Evolutionary conservation across 805 yeast genomes (phyloP).

Genomic region (Starmerella roubikii): DNA sequence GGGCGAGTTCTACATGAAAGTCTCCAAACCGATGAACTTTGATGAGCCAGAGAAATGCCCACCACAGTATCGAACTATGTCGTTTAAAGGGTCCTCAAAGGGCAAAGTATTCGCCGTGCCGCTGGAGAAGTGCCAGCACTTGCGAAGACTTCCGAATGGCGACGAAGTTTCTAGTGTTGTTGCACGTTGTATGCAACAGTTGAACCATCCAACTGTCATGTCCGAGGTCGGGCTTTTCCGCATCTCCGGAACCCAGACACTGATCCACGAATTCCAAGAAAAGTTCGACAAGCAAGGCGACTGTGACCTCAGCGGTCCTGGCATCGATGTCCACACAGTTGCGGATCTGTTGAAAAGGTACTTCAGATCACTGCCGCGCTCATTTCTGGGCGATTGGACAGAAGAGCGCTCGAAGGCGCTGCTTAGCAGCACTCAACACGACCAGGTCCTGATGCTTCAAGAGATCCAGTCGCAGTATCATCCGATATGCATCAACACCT

Average conservation of each 20-base stretch:
- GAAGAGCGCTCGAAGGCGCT: constrained; percentile 6
- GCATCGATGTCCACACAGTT: constrained; percentile 63
- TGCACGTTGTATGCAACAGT: constrained; percentile 56
- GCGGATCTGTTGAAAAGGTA: constrained; percentile 77
- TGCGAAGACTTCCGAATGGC: constrained; percentile 45
- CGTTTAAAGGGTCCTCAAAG: neutral
- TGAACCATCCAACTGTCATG: constrained; percentile 54
- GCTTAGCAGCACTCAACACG: constrained; percentile 23
- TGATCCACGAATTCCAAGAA: constrained; percentile 51
- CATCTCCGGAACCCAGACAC: constrained; percentile 53
- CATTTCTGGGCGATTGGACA: constrained; percentile 28
- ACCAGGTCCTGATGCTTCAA: constrained; percentile 19
- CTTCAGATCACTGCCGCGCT: constrained; percentile 60
- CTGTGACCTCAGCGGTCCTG: constrained; percentile 13
- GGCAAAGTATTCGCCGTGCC: constrained; percentile 7
- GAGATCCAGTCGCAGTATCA: constrained; percentile 32
- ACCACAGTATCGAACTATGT: too few relatives aligned
- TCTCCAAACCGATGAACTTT: neutral
- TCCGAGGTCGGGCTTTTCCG: constrained; percentile 86
- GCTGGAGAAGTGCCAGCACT: constrained; percentile 27
- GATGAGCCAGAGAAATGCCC: neutral
- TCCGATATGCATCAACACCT: constrained; percentile 40
- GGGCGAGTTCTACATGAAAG: constrained; percentile 1
- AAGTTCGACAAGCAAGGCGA: constrained; percentile 35
- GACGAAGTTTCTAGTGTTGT: constrained; percentile 58